Evolutionary conservation across 768 basidiomycete species (phyloP).

Genomic region (Ramaria rubella): DNA sequence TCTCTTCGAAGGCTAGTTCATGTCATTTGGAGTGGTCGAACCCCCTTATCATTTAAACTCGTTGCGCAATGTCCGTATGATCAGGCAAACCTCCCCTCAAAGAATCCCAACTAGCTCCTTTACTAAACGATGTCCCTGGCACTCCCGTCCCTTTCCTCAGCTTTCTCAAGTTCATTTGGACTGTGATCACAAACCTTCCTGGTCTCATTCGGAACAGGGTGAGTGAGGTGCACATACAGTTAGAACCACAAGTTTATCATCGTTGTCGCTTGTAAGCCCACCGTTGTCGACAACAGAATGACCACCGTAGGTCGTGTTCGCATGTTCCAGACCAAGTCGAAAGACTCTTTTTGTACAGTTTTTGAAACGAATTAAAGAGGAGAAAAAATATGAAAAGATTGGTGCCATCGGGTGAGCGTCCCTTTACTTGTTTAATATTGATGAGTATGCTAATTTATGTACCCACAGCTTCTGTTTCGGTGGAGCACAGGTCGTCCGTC

Average conservation of each 20-base stretch:
- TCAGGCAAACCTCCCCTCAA: slow-evolving; percentile 26
- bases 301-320: slow-evolving; percentile 17
- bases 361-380: slow-evolving; percentile 30
- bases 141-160: not conserved
- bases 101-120: slow-evolving; percentile 22
- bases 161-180: slow-evolving; percentile 4
- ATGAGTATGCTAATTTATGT: not conserved
- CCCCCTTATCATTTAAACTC: not conserved
- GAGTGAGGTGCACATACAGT: not conserved
- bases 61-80: not conserved
- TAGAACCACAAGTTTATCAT: slow-evolving; percentile 1
- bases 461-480: slow-evolving; percentile 34
- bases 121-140: slow-evolving; percentile 27
- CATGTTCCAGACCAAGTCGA: too few relatives aligned
- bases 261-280: slow-evolving; percentile 20
- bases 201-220: slow-evolving; percentile 9
- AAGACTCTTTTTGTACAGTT: slow-evolving; percentile 22
- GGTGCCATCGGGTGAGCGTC: slow-evolving; percentile 38
- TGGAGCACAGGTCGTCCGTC: slow-evolving; percentile 25
- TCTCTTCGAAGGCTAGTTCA: slow-evolving; percentile 43
- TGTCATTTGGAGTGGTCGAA: not conserved
- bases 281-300: slow-evolving; percentile 24
- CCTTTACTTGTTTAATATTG: not conserved
- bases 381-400: slow-evolving; percentile 34
- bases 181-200: not conserved